Conservation (phyloP, 2,329 filamentous ascomycete genomes). For the Coniochaeta ligniaria region DNA sequence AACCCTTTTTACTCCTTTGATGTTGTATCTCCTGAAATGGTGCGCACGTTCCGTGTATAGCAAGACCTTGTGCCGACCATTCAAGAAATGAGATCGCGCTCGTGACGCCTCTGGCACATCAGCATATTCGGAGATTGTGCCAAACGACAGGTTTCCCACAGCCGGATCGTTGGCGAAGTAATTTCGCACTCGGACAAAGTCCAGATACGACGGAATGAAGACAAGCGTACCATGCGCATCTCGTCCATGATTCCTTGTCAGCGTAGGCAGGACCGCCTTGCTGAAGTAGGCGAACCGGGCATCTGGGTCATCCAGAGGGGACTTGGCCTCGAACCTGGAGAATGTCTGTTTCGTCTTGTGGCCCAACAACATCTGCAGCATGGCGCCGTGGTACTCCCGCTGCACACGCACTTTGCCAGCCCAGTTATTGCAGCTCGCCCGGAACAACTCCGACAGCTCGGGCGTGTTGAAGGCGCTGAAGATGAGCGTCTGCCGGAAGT, state of each 20-base stretch:
- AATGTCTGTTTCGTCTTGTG: constrained; percentile 80
- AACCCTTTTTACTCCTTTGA: constrained; percentile 76
- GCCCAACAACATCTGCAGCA: constrained; percentile 61
- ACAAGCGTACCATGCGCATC: constrained; percentile 66
- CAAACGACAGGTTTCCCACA: constrained; percentile 58
- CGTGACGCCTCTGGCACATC: constrained; percentile 71
- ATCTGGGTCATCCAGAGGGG: constrained; percentile 72
- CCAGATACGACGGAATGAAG: constrained; percentile 88
- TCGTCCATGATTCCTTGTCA: constrained; percentile 58
- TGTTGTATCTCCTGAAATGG: constrained; percentile 83
- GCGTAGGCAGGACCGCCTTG: constrained; percentile 67
- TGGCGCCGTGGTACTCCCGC: constrained; percentile 55
- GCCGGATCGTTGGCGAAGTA: constrained; percentile 68
- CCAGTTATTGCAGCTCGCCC: constrained; percentile 70
- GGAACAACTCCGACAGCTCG: constrained; percentile 75
- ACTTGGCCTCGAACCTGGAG: constrained; percentile 69
- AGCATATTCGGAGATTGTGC: constrained; percentile 83
- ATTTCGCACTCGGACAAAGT: constrained; percentile 91
- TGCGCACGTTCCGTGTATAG: constrained; percentile 95
- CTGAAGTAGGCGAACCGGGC: constrained; percentile 88
- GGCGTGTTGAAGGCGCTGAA: constrained; percentile 80
- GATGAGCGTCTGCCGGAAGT: constrained; percentile 80
- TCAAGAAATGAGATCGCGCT: constrained; percentile 80
- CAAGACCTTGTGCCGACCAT: constrained; percentile 72
- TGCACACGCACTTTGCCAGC: constrained; percentile 71